Percentiles rank a stretch among this genome's conserved stretches.
phyloP scores from a whole-genome alignment of 345 rosid genomes.

The Abelmoschus esculentus region DNA sequence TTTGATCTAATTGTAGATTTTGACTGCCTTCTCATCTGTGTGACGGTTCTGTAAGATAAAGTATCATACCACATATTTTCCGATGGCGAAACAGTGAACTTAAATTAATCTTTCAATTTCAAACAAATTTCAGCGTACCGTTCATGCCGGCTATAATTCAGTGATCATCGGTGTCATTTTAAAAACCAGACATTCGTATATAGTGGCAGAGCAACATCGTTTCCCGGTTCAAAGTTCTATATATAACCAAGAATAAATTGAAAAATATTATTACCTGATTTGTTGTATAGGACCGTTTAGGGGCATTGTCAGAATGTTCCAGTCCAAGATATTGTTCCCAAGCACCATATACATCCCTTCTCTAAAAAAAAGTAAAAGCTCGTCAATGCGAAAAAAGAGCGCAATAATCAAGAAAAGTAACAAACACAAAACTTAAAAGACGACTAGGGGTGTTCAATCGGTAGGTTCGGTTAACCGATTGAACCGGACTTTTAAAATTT shows the following conservation, averaged over 20 bases:
- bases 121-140: neutral
- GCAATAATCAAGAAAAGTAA: too few species aligned
- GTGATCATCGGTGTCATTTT: neutral
- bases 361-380: constrained; percentile 12
- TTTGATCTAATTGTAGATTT: constrained; percentile 42
- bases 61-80: neutral
- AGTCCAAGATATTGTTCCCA: constrained; percentile 78
- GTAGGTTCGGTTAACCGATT: too few species aligned
- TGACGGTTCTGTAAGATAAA: constrained; percentile 44
- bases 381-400: too few species aligned
- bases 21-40: constrained; percentile 47
- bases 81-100: neutral
- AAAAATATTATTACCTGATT: constrained; percentile 36
- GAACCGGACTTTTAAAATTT: too few species aligned
- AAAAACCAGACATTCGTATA: neutral
- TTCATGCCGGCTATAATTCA: neutral
- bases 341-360: constrained; percentile 67
- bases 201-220: neutral
- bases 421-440: too few species aligned
- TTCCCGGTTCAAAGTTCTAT: neutral
- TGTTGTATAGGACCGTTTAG: constrained; percentile 48
- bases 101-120: neutral
- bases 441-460: too few species aligned
- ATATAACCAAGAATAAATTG: neutral
- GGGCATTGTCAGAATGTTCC: constrained; percentile 61